Evolutionary conservation across 2,329 filamentous ascomycete species (phyloP).

Genomic region (Sporothrix variecibatus): DNA sequence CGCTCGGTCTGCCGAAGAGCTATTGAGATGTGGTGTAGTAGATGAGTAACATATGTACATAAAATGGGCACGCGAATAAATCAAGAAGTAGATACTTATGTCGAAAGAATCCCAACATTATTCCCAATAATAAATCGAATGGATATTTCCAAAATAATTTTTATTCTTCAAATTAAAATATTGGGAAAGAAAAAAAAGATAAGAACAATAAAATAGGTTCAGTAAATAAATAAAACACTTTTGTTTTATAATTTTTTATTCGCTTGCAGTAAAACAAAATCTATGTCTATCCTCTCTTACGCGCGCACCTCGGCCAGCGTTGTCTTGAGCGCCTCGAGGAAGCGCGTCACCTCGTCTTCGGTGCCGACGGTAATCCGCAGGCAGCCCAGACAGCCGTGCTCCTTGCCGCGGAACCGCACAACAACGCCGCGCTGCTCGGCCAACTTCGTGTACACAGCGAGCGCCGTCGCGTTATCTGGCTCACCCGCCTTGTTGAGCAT

Average conservation of each 20-base stretch:
- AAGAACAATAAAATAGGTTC: neutral
- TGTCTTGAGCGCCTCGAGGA: slow-evolving; percentile 67
- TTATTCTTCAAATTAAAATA: no score
- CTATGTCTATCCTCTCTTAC: neutral
- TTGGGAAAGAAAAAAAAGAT: neutral
- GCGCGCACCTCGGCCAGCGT: slow-evolving; percentile 51
- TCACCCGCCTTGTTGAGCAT: slow-evolving; percentile 72
- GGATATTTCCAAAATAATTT: neutral
- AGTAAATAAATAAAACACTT: slow-evolving; percentile 24
- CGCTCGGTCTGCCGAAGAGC: slow-evolving; percentile 65
- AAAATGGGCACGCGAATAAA: no score
- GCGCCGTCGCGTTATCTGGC: slow-evolving; percentile 76
- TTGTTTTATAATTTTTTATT: neutral
- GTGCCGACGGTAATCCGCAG: slow-evolving; percentile 91
- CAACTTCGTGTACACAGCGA: slow-evolving; percentile 79
- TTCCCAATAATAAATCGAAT: neutral
- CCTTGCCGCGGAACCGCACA: slow-evolving; percentile 89
- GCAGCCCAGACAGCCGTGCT: slow-evolving; percentile 85
- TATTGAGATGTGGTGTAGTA: slow-evolving; percentile 49
- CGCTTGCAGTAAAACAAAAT: neutral
- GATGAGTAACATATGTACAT: neutral
- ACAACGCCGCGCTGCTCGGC: slow-evolving; percentile 88
- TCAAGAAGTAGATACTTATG: neutral
- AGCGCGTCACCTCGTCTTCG: slow-evolving; percentile 77
- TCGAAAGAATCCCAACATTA: neutral